A percentile compares a stretch with the other conserved stretches of the same genome.
These are phyloP conservation scores for Phytophthora cactorum DNA, from an alignment of 352 stramenopile species.

Conservation along the genomic window DNA sequence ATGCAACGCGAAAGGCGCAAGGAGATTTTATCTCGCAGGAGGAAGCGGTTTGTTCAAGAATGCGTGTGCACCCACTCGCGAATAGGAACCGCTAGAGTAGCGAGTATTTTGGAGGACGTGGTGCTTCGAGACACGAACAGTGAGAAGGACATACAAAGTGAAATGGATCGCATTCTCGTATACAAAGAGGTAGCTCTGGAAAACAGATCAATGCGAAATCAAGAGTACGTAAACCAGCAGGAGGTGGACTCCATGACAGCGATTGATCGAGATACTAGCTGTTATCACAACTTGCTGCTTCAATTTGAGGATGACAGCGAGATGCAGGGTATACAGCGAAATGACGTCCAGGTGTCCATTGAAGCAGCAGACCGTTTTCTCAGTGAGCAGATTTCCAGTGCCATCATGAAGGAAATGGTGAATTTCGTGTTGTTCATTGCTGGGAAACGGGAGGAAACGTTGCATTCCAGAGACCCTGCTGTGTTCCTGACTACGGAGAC, in stretches of 20 bases:
- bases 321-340: constrained; percentile 48
- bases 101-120: constrained; percentile 46
- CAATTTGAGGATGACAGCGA: constrained; percentile 70
- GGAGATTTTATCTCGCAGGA: constrained; percentile 51
- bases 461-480: constrained; percentile 38
- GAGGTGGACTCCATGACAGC: constrained; percentile 48
- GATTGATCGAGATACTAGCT: constrained; percentile 59
- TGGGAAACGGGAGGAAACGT: constrained; percentile 51
- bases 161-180: constrained; percentile 56
- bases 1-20: constrained; percentile 59
- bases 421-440: constrained; percentile 65
- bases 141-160: constrained; percentile 45
- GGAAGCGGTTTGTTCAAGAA: constrained; percentile 72
- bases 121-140: constrained; percentile 55
- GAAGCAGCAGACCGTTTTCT: constrained; percentile 45
- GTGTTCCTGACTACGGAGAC: constrained; percentile 53
- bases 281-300: constrained; percentile 61
- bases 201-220: constrained; percentile 58
- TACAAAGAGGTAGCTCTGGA: constrained; percentile 76
- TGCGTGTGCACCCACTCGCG: constrained; percentile 45
- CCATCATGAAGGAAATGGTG: constrained; percentile 58
- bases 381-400: constrained; percentile 46
- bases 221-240: constrained; percentile 58
- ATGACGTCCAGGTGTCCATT: constrained; percentile 39
- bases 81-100: constrained; percentile 31